phyloP scores from a whole-genome alignment of 495 filamentous ascomycete genomes.

The Penicillium waksmanii region DNA sequence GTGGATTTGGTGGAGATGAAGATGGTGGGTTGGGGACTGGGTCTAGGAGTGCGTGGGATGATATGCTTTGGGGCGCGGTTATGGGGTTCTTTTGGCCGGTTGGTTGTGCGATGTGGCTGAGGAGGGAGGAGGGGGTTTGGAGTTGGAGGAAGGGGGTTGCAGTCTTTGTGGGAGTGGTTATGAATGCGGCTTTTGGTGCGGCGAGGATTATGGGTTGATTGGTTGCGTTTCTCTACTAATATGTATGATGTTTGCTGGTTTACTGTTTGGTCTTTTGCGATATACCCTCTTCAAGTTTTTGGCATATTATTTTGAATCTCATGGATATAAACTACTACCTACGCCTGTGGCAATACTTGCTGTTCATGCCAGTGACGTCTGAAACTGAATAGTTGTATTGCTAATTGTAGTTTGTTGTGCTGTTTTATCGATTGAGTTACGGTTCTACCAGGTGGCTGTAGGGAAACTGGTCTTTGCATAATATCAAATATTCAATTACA shows the following conservation, averaged over 20 bases:
- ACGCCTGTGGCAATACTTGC: too few species aligned
- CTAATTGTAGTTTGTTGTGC: too few species aligned
- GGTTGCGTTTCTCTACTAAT: not conserved
- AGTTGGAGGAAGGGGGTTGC: constrained; percentile 79
- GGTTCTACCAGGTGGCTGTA: not conserved
- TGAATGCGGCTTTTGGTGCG: constrained; percentile 72
- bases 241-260: not conserved
- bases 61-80: constrained; percentile 84
- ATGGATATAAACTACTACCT: not conserved
- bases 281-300: constrained; percentile 1
- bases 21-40: constrained; percentile 50
- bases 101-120: constrained; percentile 79
- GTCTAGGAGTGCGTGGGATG: constrained; percentile 64
- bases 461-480: too few species aligned
- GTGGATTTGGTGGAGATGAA: constrained; percentile 41
- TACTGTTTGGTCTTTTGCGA: not conserved
- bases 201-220: constrained; percentile 56
- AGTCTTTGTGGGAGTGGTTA: constrained; percentile 76
- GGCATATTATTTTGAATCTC: not conserved
- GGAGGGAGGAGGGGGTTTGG: constrained; percentile 89
- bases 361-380: too few species aligned
- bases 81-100: constrained; percentile 96
- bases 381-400: too few species aligned
- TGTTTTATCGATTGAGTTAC: not conserved
- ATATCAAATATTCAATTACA: constrained; percentile 9